These are phyloP conservation scores for Pythium sukuiense DNA, from an alignment of 352 stramenopile species.

Conservation along the genomic window DNA sequence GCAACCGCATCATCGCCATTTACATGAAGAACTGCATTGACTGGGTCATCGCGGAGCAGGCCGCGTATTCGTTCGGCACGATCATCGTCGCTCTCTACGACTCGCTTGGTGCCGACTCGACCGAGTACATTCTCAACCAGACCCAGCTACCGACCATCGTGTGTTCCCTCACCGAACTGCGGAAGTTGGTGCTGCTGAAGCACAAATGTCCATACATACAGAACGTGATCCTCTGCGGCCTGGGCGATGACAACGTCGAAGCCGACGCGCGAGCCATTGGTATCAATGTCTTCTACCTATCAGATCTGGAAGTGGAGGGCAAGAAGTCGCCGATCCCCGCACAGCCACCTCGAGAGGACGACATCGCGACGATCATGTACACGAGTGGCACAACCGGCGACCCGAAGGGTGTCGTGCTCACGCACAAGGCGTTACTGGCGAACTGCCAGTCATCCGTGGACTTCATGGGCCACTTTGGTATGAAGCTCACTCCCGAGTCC, in stretches of 20 bases:
- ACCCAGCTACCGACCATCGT: conserved; percentile 66
- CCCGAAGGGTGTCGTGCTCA: conserved; percentile 96
- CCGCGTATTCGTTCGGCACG: conserved; percentile 43
- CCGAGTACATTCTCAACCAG: conserved; percentile 77
- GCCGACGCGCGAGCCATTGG: conserved; percentile 31
- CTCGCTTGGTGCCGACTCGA: conserved; percentile 70
- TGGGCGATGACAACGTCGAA: conserved; percentile 39
- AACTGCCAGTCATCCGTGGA: conserved; percentile 34
- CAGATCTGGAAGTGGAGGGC: conserved; percentile 43
- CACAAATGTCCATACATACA: conserved; percentile 48
- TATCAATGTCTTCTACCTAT: conserved; percentile 42
- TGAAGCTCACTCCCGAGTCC: conserved; percentile 49
- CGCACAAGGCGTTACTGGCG: conserved; percentile 70
- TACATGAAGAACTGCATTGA: conserved; percentile 98
- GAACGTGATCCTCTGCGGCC: conserved; percentile 46
- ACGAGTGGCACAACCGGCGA: conserved; percentile 95
- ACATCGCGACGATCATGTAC: conserved; percentile 94
- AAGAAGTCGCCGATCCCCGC: conserved; percentile 29
- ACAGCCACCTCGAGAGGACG: conserved; percentile 40
- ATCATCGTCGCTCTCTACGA: conserved; percentile 75
- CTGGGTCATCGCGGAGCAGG: conserved; percentile 93
- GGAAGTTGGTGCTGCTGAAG: conserved; percentile 43
- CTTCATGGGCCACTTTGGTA: conserved; percentile 36
- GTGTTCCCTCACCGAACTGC: conserved; percentile 56
- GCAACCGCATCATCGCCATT: conserved; percentile 84